Conservation (phyloP, 768 basidiomycete genomes). For the Collybiopsis luxurians region DNA sequence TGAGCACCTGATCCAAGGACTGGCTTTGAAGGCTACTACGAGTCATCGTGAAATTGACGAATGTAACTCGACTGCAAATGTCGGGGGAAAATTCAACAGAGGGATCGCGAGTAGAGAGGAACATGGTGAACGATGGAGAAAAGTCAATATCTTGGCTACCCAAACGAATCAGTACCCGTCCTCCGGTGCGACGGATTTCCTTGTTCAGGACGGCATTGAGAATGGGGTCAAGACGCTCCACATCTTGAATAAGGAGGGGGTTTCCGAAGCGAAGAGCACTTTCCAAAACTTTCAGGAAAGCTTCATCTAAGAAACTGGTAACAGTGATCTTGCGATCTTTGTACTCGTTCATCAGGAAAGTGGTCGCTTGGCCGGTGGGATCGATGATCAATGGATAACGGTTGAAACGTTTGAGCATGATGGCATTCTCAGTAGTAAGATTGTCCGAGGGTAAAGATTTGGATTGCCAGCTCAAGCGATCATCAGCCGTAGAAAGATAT, state of each 20-base stretch:
- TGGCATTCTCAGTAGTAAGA: slow-evolving; percentile 97
- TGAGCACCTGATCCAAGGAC: slow-evolving; percentile 94
- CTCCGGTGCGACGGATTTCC: slow-evolving; percentile 93
- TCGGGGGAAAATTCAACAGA: slow-evolving; percentile 98
- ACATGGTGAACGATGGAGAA: slow-evolving; percentile 99
- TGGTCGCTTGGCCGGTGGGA: slow-evolving; percentile 95
- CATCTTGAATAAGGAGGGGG: slow-evolving; percentile 95
- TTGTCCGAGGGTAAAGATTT: slow-evolving; percentile 95
- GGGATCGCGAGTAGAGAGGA: slow-evolving; percentile 95
- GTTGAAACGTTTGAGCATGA: slow-evolving; percentile 98
- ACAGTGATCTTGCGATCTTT: slow-evolving; percentile 96
- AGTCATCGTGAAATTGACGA: slow-evolving; percentile 99
- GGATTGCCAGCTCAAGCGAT: slow-evolving; percentile 93
- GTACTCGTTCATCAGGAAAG: slow-evolving; percentile 93
- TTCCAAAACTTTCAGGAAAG: slow-evolving; percentile 97
- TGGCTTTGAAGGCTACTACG: slow-evolving; percentile 98
- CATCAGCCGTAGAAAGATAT: slow-evolving; percentile 95
- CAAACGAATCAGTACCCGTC: slow-evolving; percentile 93
- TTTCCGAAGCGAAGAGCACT: slow-evolving; percentile 99
- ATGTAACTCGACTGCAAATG: slow-evolving; percentile 95
- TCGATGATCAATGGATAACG: slow-evolving; percentile 98
- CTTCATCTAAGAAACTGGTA: slow-evolving; percentile 97
- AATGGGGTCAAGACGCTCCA: slow-evolving; percentile 96
- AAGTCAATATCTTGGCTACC: slow-evolving; percentile 99
- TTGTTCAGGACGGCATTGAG: slow-evolving; percentile 96